Base-by-base conservation (phyloP, 108 stramenopile genomes). In the Cyclotella kingstonii region DNA sequence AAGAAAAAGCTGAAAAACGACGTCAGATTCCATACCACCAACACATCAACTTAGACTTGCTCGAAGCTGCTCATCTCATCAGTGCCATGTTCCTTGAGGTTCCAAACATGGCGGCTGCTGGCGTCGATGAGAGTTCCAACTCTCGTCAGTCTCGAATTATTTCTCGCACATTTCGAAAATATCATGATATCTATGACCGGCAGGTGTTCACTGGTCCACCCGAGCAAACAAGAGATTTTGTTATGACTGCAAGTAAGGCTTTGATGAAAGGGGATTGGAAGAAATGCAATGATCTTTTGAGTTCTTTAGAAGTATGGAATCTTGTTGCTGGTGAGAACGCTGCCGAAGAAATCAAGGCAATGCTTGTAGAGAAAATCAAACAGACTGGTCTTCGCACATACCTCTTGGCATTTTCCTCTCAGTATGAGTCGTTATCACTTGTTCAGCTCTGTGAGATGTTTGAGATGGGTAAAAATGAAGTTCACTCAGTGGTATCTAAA, bases 181-280 rank as follows among this genome's bases (percentile, higher is more conserved):
- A 89, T 50, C 67, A 88, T 46, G 96, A 97, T 53, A 94, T 89
- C 38, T 95, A 91, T 73, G 76, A 91, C 60, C 89, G 91, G 39
- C 96, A 98, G 77, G 92, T 95, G 18, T 99, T 99, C 67, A 95
- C 95, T 1, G 99, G 97, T 27, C 97, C 97, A 31, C 99, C 99
- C 6, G 99, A 99, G 73, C 95, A 93, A 61, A 98, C 94, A 9
- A 81, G 96, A 28, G 99, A 99, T 77, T 94, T 86, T 71, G 91
- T 98, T 42, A 93, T 99, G 83, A 71, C 89, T 19, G 97, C 97
- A 27, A 76, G 94, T 33, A 90, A 93, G 70, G 76, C 82, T 15
- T 63, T 99, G 28, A 69, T 81, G 74, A 84, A 83, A 64, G 98
- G 96, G 22, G 94, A 98, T 71, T 99, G 98, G 98, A 85, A 86